A percentile compares a stretch with the other conserved stretches of the same genome.
Evolutionary conservation across 768 basidiomycete genomes (phyloP).

Genomic region (Pleurotus pulmonarius): DNA sequence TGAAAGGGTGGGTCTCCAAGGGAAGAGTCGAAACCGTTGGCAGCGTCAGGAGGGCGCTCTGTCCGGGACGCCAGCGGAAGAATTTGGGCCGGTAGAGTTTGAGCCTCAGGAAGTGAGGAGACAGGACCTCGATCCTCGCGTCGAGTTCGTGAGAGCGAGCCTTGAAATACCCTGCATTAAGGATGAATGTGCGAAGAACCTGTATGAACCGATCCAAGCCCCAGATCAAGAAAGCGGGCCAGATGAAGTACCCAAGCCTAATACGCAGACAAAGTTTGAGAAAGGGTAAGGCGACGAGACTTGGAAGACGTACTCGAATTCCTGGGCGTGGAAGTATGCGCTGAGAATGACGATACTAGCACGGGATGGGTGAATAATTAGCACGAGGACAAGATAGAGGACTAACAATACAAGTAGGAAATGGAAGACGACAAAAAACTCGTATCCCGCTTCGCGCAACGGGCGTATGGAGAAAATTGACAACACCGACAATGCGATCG

Average conservation of each 20-base stretch:
- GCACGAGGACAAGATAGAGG: not conserved
- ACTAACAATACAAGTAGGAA: constrained; percentile 35
- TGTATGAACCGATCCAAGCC: constrained; percentile 51
- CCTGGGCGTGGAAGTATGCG: constrained; percentile 36
- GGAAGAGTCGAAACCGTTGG: constrained; percentile 41
- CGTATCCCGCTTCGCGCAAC: constrained; percentile 43
- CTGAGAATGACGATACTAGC: constrained; percentile 33
- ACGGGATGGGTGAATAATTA: not conserved
- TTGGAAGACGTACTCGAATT: constrained; percentile 20
- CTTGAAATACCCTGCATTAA: constrained; percentile 39
- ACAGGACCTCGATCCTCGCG: constrained; percentile 38
- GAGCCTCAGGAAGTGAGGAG: constrained; percentile 44
- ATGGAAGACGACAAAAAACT: constrained; percentile 50
- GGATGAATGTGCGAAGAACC: constrained; percentile 35
- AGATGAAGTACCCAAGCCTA: constrained; percentile 36
- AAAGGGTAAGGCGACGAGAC: not conserved
- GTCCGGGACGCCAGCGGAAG: constrained; percentile 49
- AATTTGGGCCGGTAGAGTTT: constrained; percentile 33
- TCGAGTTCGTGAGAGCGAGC: constrained; percentile 21
- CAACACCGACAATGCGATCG: constrained; percentile 37
- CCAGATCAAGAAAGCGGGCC: constrained; percentile 53
- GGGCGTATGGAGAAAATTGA: constrained; percentile 44
- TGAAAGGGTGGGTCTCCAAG: constrained; percentile 60
- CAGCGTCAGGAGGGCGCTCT: constrained; percentile 48
- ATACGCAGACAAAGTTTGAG: not conserved